Percentiles rank a stretch among this genome's conserved stretches.
Evolutionary conservation across 306 rosid species (phyloP).

Genomic region (Vigna reflexopilosa): DNA sequence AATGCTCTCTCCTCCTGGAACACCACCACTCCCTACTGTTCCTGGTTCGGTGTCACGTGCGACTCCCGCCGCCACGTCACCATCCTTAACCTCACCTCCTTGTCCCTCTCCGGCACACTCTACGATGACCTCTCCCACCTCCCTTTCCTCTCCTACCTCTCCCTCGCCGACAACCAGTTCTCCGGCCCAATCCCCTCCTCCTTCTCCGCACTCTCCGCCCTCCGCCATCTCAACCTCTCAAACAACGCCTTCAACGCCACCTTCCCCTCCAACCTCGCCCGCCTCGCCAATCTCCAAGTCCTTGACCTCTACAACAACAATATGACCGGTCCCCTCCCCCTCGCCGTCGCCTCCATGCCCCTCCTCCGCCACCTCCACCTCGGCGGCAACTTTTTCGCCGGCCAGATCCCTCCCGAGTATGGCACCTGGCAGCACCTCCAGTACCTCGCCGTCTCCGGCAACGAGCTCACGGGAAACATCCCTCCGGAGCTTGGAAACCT

Average conservation of each 20-base stretch:
- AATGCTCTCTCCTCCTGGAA: slow-evolving; percentile 73
- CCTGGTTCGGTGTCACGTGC: slow-evolving; percentile 76
- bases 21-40: slow-evolving; percentile 57
- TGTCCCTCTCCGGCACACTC: slow-evolving; percentile 63
- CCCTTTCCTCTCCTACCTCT: slow-evolving; percentile 59
- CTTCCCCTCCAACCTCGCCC: slow-evolving; percentile 65
- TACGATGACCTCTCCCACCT: slow-evolving; percentile 65
- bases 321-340: slow-evolving; percentile 72
- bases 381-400: slow-evolving; percentile 80
- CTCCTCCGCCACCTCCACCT: slow-evolving; percentile 84
- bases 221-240: slow-evolving; percentile 76
- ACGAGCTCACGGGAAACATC: slow-evolving; percentile 66
- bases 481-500: slow-evolving; percentile 84
- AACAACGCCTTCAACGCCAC: slow-evolving; percentile 75
- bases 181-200: slow-evolving; percentile 74
- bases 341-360: slow-evolving; percentile 57
- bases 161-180: slow-evolving; percentile 62
- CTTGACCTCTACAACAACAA: slow-evolving; percentile 89
- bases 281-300: slow-evolving; percentile 57
- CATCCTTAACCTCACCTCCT: slow-evolving; percentile 63
- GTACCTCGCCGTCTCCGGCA: slow-evolving; percentile 86
- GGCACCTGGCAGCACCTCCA: slow-evolving; percentile 64
- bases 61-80: slow-evolving; percentile 68
- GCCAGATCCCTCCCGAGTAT: slow-evolving; percentile 72
- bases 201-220: slow-evolving; percentile 56